phyloP scores from a whole-genome alignment of 805 yeast genomes.

The Ogataea wickerhamii region DNA sequence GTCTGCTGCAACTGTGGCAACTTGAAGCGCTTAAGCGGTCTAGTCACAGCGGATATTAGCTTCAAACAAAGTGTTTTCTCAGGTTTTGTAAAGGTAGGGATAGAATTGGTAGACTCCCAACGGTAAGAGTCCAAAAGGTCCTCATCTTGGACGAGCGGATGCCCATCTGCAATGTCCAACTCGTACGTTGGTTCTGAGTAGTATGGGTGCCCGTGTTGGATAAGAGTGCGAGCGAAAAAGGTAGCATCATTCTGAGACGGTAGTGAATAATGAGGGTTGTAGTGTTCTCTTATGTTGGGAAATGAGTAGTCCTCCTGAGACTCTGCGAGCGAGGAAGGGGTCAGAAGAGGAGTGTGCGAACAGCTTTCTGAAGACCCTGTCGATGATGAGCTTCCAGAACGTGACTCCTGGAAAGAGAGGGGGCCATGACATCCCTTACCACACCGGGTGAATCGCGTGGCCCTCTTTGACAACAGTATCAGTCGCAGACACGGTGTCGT shows the following conservation, averaged over 20 bases:
- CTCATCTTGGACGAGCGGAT: background rate
- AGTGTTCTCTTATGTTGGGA: background rate
- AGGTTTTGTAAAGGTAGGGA: background rate
- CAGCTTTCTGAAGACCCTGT: background rate
- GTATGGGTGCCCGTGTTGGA: background rate
- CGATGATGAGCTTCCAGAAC: background rate
- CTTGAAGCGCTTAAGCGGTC: background rate
- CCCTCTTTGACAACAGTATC: conserved; percentile 2
- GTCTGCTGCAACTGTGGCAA: background rate
- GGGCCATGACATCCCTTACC: background rate
- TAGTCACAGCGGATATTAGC: background rate
- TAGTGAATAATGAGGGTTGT: background rate
- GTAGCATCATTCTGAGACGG: background rate
- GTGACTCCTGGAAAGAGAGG: background rate
- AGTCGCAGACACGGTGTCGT: conserved; percentile 12
- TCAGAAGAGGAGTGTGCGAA: background rate
- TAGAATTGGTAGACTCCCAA: background rate
- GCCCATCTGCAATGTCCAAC: background rate
- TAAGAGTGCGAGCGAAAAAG: background rate
- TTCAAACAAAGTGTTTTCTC: background rate
- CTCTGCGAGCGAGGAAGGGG: conserved; percentile 1
- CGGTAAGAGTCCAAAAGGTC: background rate
- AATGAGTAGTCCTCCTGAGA: conserved; percentile 2
- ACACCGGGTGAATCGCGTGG: conserved; percentile 4
- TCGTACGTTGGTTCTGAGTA: conserved; percentile 1